A percentile compares a stretch with the other conserved stretches of the same genome.
Evolutionary conservation across 2,329 filamentous ascomycete genomes (phyloP).

Genomic region (Beauveria medogensis): DNA sequence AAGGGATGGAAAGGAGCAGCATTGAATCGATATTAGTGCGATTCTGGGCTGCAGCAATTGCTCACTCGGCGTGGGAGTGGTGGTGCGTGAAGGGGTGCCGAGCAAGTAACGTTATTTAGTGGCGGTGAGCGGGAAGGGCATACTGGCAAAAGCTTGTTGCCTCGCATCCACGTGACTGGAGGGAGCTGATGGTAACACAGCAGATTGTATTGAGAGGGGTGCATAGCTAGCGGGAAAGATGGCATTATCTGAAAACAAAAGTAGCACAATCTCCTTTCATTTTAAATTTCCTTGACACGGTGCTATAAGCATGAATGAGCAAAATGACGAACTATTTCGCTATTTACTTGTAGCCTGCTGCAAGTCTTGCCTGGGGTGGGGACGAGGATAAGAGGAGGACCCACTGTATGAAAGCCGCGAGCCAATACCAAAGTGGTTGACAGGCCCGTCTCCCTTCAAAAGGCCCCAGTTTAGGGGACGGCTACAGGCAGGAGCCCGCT

Average conservation of each 20-base stretch:
- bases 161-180: not conserved
- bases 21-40: conserved; percentile 26
- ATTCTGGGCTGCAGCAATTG: conserved; percentile 16
- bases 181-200: not conserved
- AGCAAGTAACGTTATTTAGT: not conserved
- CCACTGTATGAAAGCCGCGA: not conserved
- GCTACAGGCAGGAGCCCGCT: not conserved
- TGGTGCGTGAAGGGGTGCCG: not conserved
- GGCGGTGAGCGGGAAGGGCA: not conserved
- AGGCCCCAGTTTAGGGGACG: not conserved
- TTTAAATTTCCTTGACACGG: not conserved
- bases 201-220: not conserved
- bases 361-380: not conserved
- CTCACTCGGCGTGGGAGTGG: conserved; percentile 5
- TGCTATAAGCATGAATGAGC: not conserved
- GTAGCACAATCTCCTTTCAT: not conserved
- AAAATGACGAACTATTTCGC: not conserved
- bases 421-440: not conserved
- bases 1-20: conserved; percentile 28
- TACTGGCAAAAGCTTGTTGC: not conserved
- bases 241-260: not conserved
- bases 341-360: not conserved
- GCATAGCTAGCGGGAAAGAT: not conserved
- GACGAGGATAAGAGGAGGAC: not conserved
- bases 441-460: not conserved